These are phyloP conservation scores for Solanum chaucha DNA, from an alignment of 257 asterid species.

Conservation along the genomic window DNA sequence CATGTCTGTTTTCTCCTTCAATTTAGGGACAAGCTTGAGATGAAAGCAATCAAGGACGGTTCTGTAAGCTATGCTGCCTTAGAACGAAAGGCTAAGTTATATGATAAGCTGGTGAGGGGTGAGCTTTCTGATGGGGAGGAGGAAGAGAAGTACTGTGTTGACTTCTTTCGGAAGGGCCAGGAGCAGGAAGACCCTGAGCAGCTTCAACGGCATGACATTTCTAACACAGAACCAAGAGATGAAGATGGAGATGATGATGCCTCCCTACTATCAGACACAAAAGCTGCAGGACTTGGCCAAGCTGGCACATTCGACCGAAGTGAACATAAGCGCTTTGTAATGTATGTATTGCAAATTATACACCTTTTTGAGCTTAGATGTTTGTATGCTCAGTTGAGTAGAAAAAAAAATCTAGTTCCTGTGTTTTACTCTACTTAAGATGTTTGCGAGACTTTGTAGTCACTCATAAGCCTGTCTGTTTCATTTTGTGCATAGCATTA, in stretches of 20 bases:
- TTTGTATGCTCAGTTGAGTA: neutral
- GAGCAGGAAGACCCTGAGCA: constrained; percentile 26
- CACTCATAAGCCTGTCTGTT: neutral
- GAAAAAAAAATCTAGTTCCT: neutral
- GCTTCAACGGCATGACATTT: constrained; percentile 19
- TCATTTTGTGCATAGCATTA: neutral
- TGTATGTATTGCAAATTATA: constrained; percentile 27
- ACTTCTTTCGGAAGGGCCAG: constrained; percentile 75
- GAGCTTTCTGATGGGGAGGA: constrained; percentile 95
- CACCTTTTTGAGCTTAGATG: neutral
- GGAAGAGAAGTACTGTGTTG: constrained; percentile 84
- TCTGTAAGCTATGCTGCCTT: constrained; percentile 87
- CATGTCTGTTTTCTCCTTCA: neutral
- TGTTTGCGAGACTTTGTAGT: neutral
- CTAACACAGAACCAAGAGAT: constrained; percentile 25
- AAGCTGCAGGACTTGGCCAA: constrained; percentile 55
- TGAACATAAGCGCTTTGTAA: constrained; percentile 85
- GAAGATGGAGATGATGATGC: constrained; percentile 33
- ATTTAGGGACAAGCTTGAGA: constrained; percentile 87
- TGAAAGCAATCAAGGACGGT: constrained; percentile 83
- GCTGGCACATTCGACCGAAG: constrained; percentile 49
- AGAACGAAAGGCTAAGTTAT: constrained; percentile 81
- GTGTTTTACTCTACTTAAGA: neutral
- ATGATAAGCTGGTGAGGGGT: constrained; percentile 69
- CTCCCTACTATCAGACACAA: constrained; percentile 19